These are phyloP conservation scores for Nemania serpens DNA, from an alignment of 2,329 filamentous ascomycete species.

Conservation along the genomic window DNA sequence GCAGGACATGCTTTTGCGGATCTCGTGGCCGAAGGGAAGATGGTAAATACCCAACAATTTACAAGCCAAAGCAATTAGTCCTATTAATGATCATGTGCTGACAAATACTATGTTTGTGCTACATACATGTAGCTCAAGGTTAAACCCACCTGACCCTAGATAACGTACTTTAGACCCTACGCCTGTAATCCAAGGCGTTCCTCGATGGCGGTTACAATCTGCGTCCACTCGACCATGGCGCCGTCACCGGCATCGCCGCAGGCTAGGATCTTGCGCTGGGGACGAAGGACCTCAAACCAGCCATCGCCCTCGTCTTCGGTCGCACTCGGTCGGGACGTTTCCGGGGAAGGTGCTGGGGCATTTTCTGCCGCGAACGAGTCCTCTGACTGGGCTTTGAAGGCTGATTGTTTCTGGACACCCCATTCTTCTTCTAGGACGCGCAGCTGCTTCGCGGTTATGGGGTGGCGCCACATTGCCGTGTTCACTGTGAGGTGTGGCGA, in stretches of 20 bases:
- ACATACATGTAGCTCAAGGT: too few species aligned
- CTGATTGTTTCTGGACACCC: conserved; percentile 51
- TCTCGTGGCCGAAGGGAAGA: too few species aligned
- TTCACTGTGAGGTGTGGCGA: conserved; percentile 69
- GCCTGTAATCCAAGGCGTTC: conserved; percentile 46
- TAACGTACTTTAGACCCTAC: background rate
- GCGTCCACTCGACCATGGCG: conserved; percentile 80
- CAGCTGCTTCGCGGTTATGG: conserved; percentile 76
- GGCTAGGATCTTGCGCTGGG: conserved; percentile 77
- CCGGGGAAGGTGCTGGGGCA: background rate
- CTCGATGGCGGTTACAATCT: conserved; percentile 71
- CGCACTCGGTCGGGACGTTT: conserved; percentile 41
- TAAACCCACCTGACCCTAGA: too few species aligned
- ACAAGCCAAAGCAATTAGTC: too few species aligned
- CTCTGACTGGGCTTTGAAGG: background rate
- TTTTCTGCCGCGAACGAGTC: background rate
- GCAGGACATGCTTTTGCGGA: too few species aligned
- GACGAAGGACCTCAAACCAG: conserved; percentile 74
- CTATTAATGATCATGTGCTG: too few species aligned
- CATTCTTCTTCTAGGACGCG: conserved; percentile 73
- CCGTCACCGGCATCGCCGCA: conserved; percentile 84
- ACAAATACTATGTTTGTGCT: too few species aligned
- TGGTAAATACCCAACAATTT: too few species aligned
- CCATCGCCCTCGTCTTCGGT: conserved; percentile 35
- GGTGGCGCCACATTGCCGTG: conserved; percentile 86